Evolutionary conservation across 163 green algal genomes (phyloP).

Genomic region (Scenedesmus sp.): DNA sequence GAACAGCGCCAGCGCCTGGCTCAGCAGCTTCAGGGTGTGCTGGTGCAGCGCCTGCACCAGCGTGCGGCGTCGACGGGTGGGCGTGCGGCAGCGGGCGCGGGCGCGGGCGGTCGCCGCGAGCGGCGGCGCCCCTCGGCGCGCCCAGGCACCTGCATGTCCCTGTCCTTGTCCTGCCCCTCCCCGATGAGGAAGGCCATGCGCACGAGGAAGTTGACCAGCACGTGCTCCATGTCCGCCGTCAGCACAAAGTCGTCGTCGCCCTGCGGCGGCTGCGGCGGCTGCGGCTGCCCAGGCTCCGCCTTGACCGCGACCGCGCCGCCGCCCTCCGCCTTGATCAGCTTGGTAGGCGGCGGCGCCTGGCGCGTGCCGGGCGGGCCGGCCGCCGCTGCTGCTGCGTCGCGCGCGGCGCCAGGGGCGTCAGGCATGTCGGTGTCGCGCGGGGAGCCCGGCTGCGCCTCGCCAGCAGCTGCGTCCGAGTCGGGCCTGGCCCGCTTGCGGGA

Average conservation of each 20-base stretch:
- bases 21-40: conserved; percentile 78
- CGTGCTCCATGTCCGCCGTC: conserved; percentile 74
- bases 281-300: neutral
- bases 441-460: neutral
- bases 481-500: no score
- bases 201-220: conserved; percentile 90
- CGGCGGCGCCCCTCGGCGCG: no score
- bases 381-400: conserved; percentile 14
- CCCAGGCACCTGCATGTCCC: conserved; percentile 32
- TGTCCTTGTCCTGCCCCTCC: conserved; percentile 61
- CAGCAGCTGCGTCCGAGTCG: neutral
- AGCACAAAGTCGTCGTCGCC: conserved; percentile 68
- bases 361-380: neutral
- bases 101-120: no score
- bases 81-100: no score
- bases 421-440: neutral
- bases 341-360: neutral
- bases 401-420: neutral
- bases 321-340: no score
- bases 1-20: conserved; percentile 64
- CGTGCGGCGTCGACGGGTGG: no score
- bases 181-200: conserved; percentile 83
- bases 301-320: neutral
- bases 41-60: conserved; percentile 60
- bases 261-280: no score